Percentiles rank a stretch among this genome's conserved stretches.
Evolutionary conservation across 495 filamentous ascomycete genomes (phyloP).

Genomic region (Delitschia confertaspora): DNA sequence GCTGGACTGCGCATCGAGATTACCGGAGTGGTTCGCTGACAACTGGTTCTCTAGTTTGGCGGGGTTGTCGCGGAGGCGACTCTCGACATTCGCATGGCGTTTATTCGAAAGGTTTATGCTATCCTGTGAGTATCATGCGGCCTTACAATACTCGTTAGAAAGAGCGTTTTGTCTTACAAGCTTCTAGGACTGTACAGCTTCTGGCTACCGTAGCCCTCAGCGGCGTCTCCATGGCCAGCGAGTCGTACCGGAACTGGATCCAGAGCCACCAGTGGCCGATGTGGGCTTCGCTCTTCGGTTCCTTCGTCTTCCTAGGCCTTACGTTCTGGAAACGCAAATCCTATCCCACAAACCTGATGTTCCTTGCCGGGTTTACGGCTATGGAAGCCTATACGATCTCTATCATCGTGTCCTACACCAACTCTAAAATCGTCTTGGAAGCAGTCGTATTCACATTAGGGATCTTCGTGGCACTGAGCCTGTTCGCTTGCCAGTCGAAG

Average conservation of each 20-base stretch:
- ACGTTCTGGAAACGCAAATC: constrained; percentile 98
- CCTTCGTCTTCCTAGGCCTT: constrained; percentile 71
- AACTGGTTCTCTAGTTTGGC: constrained; percentile 53
- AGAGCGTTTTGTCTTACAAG: not conserved
- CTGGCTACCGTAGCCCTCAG: constrained; percentile 72
- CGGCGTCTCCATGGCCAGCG: constrained; percentile 76
- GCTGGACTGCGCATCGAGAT: constrained; percentile 5
- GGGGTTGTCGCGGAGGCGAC: constrained; percentile 87
- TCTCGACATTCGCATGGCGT: constrained; percentile 92
- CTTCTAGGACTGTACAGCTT: constrained; percentile 70
- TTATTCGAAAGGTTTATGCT: constrained; percentile 87
- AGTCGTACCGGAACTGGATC: constrained; percentile 76
- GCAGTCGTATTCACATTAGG: constrained; percentile 84
- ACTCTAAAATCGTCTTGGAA: constrained; percentile 72
- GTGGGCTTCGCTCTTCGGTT: constrained; percentile 71
- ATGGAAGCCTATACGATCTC: constrained; percentile 90
- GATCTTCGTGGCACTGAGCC: constrained; percentile 84
- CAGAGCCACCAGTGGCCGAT: constrained; percentile 75
- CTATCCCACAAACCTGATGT: constrained; percentile 89
- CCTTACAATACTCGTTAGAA: not conserved
- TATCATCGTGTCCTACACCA: constrained; percentile 82
- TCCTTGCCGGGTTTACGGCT: constrained; percentile 83
- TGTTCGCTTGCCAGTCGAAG: constrained; percentile 95
- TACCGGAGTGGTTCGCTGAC: not conserved
- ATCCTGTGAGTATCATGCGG: constrained; percentile 52